Evolutionary conservation across 768 basidiomycete genomes (phyloP).

Genomic region (Fistulinella prunicolor): DNA sequence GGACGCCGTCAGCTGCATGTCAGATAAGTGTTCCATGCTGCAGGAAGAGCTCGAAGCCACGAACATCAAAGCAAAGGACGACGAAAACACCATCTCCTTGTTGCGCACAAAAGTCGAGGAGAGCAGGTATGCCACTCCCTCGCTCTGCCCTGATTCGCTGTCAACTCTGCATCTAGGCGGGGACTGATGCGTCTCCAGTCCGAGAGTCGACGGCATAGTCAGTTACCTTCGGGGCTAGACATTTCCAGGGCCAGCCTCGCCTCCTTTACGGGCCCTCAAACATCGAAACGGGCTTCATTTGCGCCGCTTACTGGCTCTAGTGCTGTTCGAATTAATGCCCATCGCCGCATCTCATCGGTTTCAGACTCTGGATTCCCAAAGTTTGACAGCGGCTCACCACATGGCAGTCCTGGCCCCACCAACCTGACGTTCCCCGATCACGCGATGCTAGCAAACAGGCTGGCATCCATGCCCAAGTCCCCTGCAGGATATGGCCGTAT

Average conservation of each 20-base stretch:
- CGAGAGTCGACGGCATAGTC: slow-evolving; percentile 66
- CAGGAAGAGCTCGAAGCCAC: slow-evolving; percentile 56
- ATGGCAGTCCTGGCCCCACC: slow-evolving; percentile 34
- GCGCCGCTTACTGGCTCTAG: slow-evolving; percentile 62
- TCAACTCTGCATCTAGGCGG: slow-evolving; percentile 44
- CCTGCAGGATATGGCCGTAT: slow-evolving; percentile 54
- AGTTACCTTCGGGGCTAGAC: slow-evolving; percentile 50
- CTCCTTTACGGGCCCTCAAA: slow-evolving; percentile 42
- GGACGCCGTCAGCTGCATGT: slow-evolving; percentile 61
- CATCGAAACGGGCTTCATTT: slow-evolving; percentile 74
- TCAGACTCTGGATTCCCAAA: slow-evolving; percentile 53
- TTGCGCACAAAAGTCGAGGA: slow-evolving; percentile 85
- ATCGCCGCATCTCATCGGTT: slow-evolving; percentile 72
- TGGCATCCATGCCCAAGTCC: slow-evolving; percentile 32
- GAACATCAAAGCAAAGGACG: slow-evolving; percentile 56
- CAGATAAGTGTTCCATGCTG: slow-evolving; percentile 57
- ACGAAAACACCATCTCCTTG: slow-evolving; percentile 73
- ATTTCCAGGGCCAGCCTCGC: slow-evolving; percentile 47
- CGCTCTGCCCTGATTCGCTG: background rate
- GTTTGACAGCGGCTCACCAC: slow-evolving; percentile 32
- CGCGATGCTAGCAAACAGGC: slow-evolving; percentile 15
- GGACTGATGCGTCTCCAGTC: slow-evolving; percentile 85
- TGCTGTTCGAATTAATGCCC: slow-evolving; percentile 44
- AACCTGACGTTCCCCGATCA: slow-evolving; percentile 35
- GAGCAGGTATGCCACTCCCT: slow-evolving; percentile 56